phyloP scores from a whole-genome alignment of 352 stramenopile genomes.

The Phytophthora fragariaefolia region DNA sequence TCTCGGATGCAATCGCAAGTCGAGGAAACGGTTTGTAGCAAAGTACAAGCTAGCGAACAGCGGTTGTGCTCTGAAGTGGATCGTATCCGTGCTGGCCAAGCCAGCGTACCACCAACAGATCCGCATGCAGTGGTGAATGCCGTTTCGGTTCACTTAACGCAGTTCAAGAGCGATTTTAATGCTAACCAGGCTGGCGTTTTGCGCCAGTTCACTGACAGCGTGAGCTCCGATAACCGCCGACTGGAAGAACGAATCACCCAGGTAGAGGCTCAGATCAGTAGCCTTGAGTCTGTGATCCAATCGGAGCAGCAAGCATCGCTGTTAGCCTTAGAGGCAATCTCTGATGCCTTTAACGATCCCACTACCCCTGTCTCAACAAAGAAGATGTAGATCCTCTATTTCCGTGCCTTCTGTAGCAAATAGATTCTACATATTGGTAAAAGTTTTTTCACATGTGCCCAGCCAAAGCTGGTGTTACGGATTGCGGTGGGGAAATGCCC shows the following conservation, averaged over 20 bases:
- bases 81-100: slow-evolving; percentile 32
- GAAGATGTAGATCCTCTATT: slow-evolving; percentile 8
- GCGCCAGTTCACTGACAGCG: slow-evolving; percentile 58
- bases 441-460: too few relatives aligned
- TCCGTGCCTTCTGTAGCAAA: too few relatives aligned
- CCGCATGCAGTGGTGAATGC: slow-evolving; percentile 59
- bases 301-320: slow-evolving; percentile 76
- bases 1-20: slow-evolving; percentile 59
- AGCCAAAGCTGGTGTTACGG: too few relatives aligned
- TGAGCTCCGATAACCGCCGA: slow-evolving; percentile 53
- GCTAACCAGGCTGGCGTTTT: slow-evolving; percentile 53
- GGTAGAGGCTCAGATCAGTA: slow-evolving; percentile 59
- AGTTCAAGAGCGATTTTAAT: slow-evolving; percentile 73
- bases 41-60: slow-evolving; percentile 45
- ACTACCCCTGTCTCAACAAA: slow-evolving; percentile 3
- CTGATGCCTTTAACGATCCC: slow-evolving; percentile 57
- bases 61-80: slow-evolving; percentile 41
- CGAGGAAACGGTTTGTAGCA: slow-evolving; percentile 47
- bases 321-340: slow-evolving; percentile 73
- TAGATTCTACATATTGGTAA: too few relatives aligned
- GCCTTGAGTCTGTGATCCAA: slow-evolving; percentile 65
- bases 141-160: slow-evolving; percentile 59
- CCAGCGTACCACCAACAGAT: slow-evolving; percentile 15
- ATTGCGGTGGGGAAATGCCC: too few relatives aligned
- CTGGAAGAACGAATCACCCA: slow-evolving; percentile 61